Evolutionary conservation across 345 rosid species (phyloP).

Genomic region (Bruguiera gymnorhiza): DNA sequence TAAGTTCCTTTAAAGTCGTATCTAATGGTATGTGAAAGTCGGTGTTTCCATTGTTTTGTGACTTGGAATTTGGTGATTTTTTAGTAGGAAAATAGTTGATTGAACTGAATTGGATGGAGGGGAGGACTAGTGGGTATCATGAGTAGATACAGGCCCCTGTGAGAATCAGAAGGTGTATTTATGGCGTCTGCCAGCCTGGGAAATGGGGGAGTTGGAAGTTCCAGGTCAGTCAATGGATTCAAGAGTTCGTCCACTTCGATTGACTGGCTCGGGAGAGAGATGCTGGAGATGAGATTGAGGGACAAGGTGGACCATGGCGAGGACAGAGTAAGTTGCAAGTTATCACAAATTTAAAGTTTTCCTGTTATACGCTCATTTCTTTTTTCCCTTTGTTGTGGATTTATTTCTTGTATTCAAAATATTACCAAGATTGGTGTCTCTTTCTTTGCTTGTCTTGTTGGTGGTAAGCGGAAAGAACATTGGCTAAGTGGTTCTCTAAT

Average conservation of each 20-base stretch:
- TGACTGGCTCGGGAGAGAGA: slow-evolving; percentile 93
- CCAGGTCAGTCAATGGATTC: slow-evolving; percentile 78
- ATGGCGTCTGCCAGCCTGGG: slow-evolving; percentile 92
- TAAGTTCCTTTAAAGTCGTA: not conserved
- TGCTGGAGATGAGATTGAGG: slow-evolving; percentile 88
- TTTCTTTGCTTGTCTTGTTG: not conserved
- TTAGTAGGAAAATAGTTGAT: slow-evolving; percentile 45
- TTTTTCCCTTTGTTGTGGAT: not conserved
- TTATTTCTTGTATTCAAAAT: too few species aligned
- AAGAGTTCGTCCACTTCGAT: slow-evolving; percentile 92
- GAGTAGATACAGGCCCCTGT: slow-evolving; percentile 38
- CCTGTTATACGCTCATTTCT: slow-evolving; percentile 4
- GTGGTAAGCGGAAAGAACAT: not conserved
- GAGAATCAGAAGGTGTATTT: slow-evolving; percentile 19
- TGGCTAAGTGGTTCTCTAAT: slow-evolving; percentile 1
- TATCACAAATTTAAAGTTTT: not conserved
- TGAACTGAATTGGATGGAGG: slow-evolving; percentile 43
- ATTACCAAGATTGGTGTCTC: not conserved
- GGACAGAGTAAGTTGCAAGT: slow-evolving; percentile 59
- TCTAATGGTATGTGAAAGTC: not conserved
- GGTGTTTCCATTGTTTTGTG: slow-evolving; percentile 13
- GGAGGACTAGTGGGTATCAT: slow-evolving; percentile 27
- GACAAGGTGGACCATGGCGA: slow-evolving; percentile 79
- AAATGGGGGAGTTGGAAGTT: slow-evolving; percentile 93
- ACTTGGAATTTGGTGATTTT: slow-evolving; percentile 22